These are phyloP conservation scores for Curvularia spicifera DNA, from an alignment of 2,329 filamentous ascomycete species.

Conservation along the genomic window DNA sequence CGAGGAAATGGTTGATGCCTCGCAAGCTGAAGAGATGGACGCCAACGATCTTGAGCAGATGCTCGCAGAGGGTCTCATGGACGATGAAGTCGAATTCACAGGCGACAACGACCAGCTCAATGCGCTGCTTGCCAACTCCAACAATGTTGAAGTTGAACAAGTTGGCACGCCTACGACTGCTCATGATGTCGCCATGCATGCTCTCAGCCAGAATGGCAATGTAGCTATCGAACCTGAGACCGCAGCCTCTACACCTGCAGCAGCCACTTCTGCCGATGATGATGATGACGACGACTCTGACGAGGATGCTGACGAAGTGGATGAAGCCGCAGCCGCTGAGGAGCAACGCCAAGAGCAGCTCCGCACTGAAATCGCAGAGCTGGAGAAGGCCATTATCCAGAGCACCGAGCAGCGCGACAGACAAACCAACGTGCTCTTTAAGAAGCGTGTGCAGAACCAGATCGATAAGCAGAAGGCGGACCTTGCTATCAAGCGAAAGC, in stretches of 20 bases:
- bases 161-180: conserved; percentile 44
- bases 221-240: conserved; percentile 41
- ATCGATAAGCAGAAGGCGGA: conserved; percentile 55
- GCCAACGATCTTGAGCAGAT: conserved; percentile 46
- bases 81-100: conserved; percentile 42
- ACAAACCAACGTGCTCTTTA: conserved; percentile 57
- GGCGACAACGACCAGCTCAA: conserved; percentile 41
- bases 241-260: conserved; percentile 40
- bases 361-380: conserved; percentile 61
- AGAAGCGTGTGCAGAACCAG: conserved; percentile 56
- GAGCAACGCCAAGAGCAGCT: conserved; percentile 55
- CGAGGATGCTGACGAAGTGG: conserved; percentile 55
- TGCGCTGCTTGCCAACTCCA: conserved; percentile 34
- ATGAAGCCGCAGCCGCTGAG: conserved; percentile 57
- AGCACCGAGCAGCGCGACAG: conserved; percentile 53
- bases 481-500: conserved; percentile 62
- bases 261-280: conserved; percentile 49
- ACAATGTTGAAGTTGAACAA: conserved; percentile 42
- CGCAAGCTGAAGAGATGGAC: conserved; percentile 49
- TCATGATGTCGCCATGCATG: conserved; percentile 49
- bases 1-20: conserved; percentile 51
- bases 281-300: conserved; percentile 55
- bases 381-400: conserved; percentile 58
- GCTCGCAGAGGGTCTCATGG: conserved; percentile 47
- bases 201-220: conserved; percentile 38